Evolutionary conservation across 345 rosid genomes (phyloP), one percentile per base, ranked within the genome.

Genomic region (Populus davidiana): DNA sequence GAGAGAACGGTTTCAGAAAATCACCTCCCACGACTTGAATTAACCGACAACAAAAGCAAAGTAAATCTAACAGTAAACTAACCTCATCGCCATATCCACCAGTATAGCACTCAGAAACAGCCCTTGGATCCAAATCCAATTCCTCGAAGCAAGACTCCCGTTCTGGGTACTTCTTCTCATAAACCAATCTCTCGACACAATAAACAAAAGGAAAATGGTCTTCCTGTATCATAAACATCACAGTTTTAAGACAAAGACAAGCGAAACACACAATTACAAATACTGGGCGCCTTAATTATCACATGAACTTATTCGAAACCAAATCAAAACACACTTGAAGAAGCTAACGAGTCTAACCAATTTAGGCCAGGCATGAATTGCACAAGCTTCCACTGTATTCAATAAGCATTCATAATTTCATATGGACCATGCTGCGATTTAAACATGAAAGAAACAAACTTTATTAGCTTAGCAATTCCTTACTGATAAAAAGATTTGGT

Each of bases 361-460:
- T 59, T 23, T 25, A 35, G 21, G 61, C 41, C 97, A 96, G 78
- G 73, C 73, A 73, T 89, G 81, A 54, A 96, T 84, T 1, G 96
- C 98, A 76, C 99, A 96, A 20, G 97, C 98, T 83, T 96, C 98
- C 59, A 96, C 88, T 0, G 96, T 91, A 81, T 93, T 91, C 83
- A 96, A 86, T 12, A 90, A 78, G 86, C 99, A 96, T 73, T 96
- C 98, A 27, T 27, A 27, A 27, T 27, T 27, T 27, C 27, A 29
- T 49, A 81, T 1, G 91, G 90, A 44, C 98, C 99, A 29, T 93
- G 99, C 98, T 91, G 92, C 89, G 82, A 87, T 27, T 21, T 52
- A 56, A 76, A 47, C 62, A 79, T 3, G 38, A 14, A 52, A 56
- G 7, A 67, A 52, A 14, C 25, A 14, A 27, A 52, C 25, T 52